Percentiles rank a stretch among this genome's conserved stretches.
Evolutionary conservation across 164 flowering plant species (phyloP).

Genomic region (Umbellularia californica): DNA sequence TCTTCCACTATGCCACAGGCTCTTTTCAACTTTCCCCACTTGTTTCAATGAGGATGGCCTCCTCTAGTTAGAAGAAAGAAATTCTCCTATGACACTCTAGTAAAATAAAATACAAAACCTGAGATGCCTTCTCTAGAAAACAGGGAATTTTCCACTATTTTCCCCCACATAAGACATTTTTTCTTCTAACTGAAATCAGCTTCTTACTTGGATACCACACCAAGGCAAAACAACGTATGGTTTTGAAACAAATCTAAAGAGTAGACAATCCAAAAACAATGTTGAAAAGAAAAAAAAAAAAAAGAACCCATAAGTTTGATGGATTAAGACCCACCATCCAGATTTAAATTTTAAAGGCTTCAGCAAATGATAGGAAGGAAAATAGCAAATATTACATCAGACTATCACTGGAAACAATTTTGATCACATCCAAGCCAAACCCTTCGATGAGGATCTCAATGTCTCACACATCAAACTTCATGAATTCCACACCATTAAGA

Average conservation of each 20-base stretch:
- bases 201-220: not conserved
- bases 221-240: not conserved
- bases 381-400: not conserved
- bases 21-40: too few species aligned
- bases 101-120: not conserved
- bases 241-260: too few species aligned
- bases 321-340: not conserved
- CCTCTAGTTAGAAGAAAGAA: not conserved
- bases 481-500: not conserved
- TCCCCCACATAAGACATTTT: too few species aligned
- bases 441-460: not conserved
- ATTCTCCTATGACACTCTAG: not conserved
- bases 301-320: not conserved
- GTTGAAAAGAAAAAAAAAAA: too few species aligned
- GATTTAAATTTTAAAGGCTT: not conserved
- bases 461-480: not conserved
- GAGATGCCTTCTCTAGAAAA: not conserved
- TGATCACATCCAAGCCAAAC: not conserved
- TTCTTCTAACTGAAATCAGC: not conserved
- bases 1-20: too few species aligned
- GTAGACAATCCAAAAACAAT: too few species aligned
- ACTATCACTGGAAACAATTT: not conserved
- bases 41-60: too few species aligned
- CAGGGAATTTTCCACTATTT: too few species aligned
- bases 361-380: not conserved